Evolutionary conservation across 2,329 filamentous ascomycete species (phyloP), one percentile per base, ranked within the genome.

Genomic region (Knoxdaviesia capensis): DNA sequence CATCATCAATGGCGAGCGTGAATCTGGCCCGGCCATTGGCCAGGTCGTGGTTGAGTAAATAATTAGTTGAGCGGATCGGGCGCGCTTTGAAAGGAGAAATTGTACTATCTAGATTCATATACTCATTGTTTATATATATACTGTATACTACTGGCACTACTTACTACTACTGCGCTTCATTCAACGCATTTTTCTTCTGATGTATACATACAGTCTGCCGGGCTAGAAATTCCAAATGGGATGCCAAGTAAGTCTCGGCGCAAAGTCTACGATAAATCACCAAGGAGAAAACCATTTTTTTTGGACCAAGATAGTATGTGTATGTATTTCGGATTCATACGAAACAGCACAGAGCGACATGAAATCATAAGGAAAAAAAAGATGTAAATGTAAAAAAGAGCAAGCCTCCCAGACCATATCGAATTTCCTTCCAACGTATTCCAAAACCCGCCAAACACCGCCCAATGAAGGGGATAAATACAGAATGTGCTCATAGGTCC

Each of bases 1-100:
- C 30, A 28, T 40, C 31, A 41, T 45, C 40, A 37, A 41, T 33
- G 42, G 39, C 9, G 33, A 32, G 29, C 11, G 20, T 30, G 36
- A 36, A 6, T 34, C 10, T 34, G 36, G 41, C 11, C 42, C 42
- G 30, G 31, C 29, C 7, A n/a, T 43, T 3, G 41, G 44, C 39
- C 9, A 43, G 40, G 35, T 33, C 6, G 6, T 45, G 35, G 36
- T 45, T 6, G 20, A 39, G 28, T 32, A 28, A 9, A 35, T 5
- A 7, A 5, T 38, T 34, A 10, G 6, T 28, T 5, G 29, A 34
- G 8, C 8, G 28, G 29, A 39, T 4, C 6, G 8, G 5, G 30
- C n/a, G 38, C 20, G 20, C 20, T 20, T 20, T 2, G 3, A 20
- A 20, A 20, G 3, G 20, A 3, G 20, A 20, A 20, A 20, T 20